Evolutionary conservation across 306 rosid species (phyloP), one percentile per base, ranked within the genome.

Genomic region (Neltuma alba): DNA sequence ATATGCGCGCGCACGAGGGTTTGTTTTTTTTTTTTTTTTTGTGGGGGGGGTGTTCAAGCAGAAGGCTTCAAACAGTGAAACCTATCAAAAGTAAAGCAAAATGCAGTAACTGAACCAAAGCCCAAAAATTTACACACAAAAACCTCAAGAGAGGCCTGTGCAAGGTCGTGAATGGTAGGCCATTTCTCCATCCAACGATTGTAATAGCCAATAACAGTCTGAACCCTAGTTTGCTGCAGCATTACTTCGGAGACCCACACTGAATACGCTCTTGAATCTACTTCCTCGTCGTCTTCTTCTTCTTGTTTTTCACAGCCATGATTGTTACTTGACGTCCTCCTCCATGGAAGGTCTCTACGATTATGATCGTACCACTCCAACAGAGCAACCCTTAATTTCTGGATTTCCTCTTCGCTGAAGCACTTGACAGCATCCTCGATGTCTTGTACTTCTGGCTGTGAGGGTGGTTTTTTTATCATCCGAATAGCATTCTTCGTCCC

Each of bases 191-290:
- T 91, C 97, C 97, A 94, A 45, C 93, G 95, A 74, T 87, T 84
- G 86, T 77, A 94, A 78, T 86, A 94, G 5, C 79, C 64, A 78
- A 91, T 84, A 66, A 94, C 98, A 81, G 95, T 89, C 83, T 88
- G 93, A 88, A 94, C 97, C 83, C 97, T 85, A 4, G 97, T 94
- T 71, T 94, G 97, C 80, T 94, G 98, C 16, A 92, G 88, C 98
- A 94, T 94, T 42, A 94, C 77, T 79, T 94, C 95, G 2, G 97
- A 94, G 31, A 94, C 97, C 98, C 98, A 94, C 48, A 94, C 95
- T 9, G 88, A 91, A 82, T 94, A 92, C 36, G 90, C 97, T 70
- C 94, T 80, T 36, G 30, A 86, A 83, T 88, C 83, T 5, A 80
- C 79, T 25, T 75, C 23, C 3, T 44, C 69, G 10, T 80, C 76